Base-by-base conservation (phyloP, 116 monocot genomes). In the Trichopus zeylanicus region DNA sequence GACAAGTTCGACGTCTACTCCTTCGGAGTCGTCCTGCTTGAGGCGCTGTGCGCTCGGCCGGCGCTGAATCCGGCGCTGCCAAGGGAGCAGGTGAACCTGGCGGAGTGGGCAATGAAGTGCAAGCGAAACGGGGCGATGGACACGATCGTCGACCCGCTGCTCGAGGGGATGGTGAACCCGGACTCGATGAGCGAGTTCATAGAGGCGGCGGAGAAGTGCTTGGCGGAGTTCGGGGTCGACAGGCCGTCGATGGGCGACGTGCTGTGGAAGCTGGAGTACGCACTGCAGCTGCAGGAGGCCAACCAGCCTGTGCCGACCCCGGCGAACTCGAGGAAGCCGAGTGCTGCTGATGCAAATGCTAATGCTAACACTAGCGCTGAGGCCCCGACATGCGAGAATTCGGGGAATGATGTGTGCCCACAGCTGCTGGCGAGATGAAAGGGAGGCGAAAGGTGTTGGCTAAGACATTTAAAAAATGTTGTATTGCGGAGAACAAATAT, bases 181-280 rank as follows among this genome's bases (percentile, higher is more conserved):
- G 80, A 86, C 8, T 83, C 83, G n/a, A 54, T 95, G 48, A 78
- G 71, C 37, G 89, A 95, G 71, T 83, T 77, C 32, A 73, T 67
- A 2, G 94, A 95, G 65, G 77, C 89, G 0, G 82, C 89, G 0
- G 86, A 95, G 81, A 95, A 95, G 62, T 95, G 94, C 51, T 59
- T 95, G 58, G 86, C 89, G 5, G 89, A 86, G 69, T 73, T 78
- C 61, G 94, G 94, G 1, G 75, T 74, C n/a, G 89, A 95, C 59
- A 60, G 94, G 47, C 89, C 90, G 21, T 75, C 94, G 3, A 95
- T 95, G 94, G 94, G 94, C 26, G 89, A 95, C 25, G 94, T 95
- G 52, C 71, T 95, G 2, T 95, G 94, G 94, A 89, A 89, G 59
- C 72, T 95, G 21, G 94, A 95, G 78, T 89, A 89, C 63, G 86